A percentile compares a stretch with the other conserved stretches of the same genome.
Evolutionary conservation across 371 early-diverging fungal species (phyloP).

Genomic region (Mortierella sp.): DNA sequence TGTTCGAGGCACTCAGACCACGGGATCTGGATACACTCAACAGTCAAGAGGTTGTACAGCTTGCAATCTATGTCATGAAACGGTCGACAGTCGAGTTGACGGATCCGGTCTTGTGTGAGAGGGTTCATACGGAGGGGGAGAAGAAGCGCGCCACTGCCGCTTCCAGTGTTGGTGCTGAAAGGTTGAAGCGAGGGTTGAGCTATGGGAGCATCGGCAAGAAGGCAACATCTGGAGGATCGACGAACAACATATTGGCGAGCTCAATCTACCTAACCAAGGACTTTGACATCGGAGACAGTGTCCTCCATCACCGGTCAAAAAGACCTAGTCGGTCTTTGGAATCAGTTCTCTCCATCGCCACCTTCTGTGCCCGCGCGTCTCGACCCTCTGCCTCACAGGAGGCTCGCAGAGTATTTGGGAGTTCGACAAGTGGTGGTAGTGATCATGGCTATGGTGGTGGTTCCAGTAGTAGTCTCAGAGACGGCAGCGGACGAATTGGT

Average conservation of each 20-base stretch:
- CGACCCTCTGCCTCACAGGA: not conserved
- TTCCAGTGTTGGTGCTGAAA: not conserved
- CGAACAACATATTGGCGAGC: conserved; percentile 7
- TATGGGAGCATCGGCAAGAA: not conserved
- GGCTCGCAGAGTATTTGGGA: not conserved
- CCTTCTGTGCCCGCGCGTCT: conserved; percentile 37
- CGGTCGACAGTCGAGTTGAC: conserved; percentile 27
- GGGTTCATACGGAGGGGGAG: conserved; percentile 40
- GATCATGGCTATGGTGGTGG: not conserved
- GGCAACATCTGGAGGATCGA: not conserved
- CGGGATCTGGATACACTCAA: conserved; percentile 23
- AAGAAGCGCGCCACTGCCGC: not conserved
- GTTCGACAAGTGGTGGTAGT: not conserved
- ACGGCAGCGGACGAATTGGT: not conserved
- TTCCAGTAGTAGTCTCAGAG: not conserved
- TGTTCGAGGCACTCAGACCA: not conserved
- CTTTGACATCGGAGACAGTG: conserved; percentile 32
- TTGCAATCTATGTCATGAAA: conserved; percentile 39
- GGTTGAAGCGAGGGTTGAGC: not conserved
- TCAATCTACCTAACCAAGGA: conserved; percentile 24
- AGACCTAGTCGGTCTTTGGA: conserved; percentile 9
- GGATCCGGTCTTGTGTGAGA: conserved; percentile 38
- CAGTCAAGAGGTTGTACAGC: conserved; percentile 40
- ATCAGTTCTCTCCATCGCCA: conserved; percentile 24
- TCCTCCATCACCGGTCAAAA: conserved; percentile 23